Base-by-base conservation (phyloP, 2,329 filamentous ascomycete species). In the Aciculosporium take region DNA sequence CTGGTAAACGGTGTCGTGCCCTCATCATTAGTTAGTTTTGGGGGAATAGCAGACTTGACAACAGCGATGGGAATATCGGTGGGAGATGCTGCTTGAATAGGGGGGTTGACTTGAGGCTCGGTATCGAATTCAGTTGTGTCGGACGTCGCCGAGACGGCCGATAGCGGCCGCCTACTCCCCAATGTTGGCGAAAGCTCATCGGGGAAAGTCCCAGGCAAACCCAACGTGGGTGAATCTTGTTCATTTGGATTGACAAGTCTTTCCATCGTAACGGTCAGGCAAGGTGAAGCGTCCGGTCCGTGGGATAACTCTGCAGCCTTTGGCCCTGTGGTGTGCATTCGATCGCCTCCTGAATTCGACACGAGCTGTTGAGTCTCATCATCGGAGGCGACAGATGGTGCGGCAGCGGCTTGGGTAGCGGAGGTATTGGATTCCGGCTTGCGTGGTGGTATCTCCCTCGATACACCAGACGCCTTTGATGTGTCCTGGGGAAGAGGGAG, bases 41-140 rank as follows among this genome's bases (percentile, higher is more conserved):
- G 56, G 6, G 58, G 54, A 38, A 52, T 57, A 4, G 55, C 51
- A 20, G 56, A 51, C 38, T 56, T 55, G 21, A 54, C 44, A 36
- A 53, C 47, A 17, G 50, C 51, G 36, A 51, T 50, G 36, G 52
- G 50, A 12, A 52, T 48, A 29, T 53, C 49, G 12, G 48, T 37
- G 9, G 51, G 50, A 20, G 52, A 39, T 9, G 54, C 48, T 20
- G 61, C 55, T 33, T 60, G 62, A 13, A 63, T 51, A 1, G 68
- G 62, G 1, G 69, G 61, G 35, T 77, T 72, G 1, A 70, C 74
- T 54, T 86, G 81, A 18, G 77, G 69, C 49, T 86, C 81, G n/a
- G 68, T 70, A 49, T 87, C 83, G 49, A 86, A 83, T 51, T 84
- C 78, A 0, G 81, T 85, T 7, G 70, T 70, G 32, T 69, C 69